Percentiles rank a stretch among this genome's conserved stretches.
Evolutionary conservation across 148 eudicot genomes (phyloP).

Genomic region (Cornus controversa): DNA sequence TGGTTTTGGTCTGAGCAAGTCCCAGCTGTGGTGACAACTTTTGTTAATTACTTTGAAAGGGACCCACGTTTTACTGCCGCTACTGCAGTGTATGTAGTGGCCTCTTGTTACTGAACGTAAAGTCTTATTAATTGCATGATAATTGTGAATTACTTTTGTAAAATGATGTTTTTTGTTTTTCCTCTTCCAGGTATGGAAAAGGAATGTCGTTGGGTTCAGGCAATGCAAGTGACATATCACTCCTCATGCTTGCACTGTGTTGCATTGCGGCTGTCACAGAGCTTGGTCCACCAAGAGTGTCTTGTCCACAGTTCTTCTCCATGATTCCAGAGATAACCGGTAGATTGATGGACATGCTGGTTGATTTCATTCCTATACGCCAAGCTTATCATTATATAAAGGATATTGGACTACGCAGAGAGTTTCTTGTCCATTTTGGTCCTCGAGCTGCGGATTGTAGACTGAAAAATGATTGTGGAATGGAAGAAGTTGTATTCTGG

Average conservation of each 20-base stretch:
- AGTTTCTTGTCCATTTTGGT: conserved; percentile 91
- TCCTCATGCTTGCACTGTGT: conserved; percentile 71
- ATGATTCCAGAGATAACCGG: conserved; percentile 78
- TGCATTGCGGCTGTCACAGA: conserved; percentile 73
- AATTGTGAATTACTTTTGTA: neutral
- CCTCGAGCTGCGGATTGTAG: conserved; percentile 82
- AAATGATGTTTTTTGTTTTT: conserved; percentile 14
- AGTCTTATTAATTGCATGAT: conserved; percentile 8
- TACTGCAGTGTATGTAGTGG: conserved; percentile 53
- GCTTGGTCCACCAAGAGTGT: conserved; percentile 89
- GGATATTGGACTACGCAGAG: conserved; percentile 79
- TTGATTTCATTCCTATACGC: conserved; percentile 65
- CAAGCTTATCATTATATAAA: conserved; percentile 70
- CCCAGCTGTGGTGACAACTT: conserved; percentile 72
- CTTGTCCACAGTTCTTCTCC: conserved; percentile 78
- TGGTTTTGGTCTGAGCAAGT: conserved; percentile 99
- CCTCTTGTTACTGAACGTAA: conserved; percentile 3
- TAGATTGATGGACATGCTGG: conserved; percentile 82
- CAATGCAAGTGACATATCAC: conserved; percentile 62
- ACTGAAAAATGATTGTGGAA: conserved; percentile 53
- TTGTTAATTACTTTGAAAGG: conserved; percentile 79
- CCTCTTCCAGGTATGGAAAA: conserved; percentile 51
- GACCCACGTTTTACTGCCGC: conserved; percentile 75
- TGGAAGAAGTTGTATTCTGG: conserved; percentile 90
- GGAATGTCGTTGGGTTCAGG: conserved; percentile 40